Evolutionary conservation across 768 basidiomycete species (phyloP).

Genomic region (Lentinula lateritia): DNA sequence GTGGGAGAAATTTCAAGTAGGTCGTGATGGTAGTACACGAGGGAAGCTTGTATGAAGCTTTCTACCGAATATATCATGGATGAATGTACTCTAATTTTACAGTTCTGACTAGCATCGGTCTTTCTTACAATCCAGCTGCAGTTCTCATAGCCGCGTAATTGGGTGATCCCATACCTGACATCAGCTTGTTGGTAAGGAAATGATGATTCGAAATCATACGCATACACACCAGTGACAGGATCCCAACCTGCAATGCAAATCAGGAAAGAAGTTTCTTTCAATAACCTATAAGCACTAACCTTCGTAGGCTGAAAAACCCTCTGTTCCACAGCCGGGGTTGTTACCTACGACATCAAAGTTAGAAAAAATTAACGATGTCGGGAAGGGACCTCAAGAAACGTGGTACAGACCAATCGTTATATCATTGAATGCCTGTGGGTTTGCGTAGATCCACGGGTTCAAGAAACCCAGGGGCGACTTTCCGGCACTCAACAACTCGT

Average conservation of each 20-base stretch:
- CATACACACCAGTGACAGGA: background rate
- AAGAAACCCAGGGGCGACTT: conserved; percentile 10
- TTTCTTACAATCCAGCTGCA: background rate
- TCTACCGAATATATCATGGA: background rate
- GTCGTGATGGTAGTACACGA: too few species aligned
- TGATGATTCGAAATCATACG: background rate
- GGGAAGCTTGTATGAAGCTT: background rate
- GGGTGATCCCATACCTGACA: background rate
- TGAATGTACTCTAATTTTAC: too few species aligned
- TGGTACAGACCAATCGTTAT: background rate
- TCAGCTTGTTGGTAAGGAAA: background rate
- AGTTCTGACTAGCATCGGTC: too few species aligned
- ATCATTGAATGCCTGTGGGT: conserved; percentile 5
- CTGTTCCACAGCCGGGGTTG: conserved; percentile 3
- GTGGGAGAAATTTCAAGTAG: too few species aligned
- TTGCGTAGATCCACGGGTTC: conserved; percentile 6
- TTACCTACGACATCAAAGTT: background rate
- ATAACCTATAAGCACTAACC: background rate
- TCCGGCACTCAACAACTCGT: conserved; percentile 28
- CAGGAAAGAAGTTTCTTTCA: background rate
- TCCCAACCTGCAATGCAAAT: background rate
- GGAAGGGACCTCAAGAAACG: background rate
- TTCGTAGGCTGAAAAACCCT: background rate
- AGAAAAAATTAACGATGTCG: too few species aligned
- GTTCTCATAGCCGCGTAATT: conserved; percentile 1